A percentile compares a stretch with the other conserved stretches of the same genome.
These are phyloP conservation scores for Crotalaria pallida DNA, from an alignment of 306 rosid species.

Conservation along the genomic window DNA sequence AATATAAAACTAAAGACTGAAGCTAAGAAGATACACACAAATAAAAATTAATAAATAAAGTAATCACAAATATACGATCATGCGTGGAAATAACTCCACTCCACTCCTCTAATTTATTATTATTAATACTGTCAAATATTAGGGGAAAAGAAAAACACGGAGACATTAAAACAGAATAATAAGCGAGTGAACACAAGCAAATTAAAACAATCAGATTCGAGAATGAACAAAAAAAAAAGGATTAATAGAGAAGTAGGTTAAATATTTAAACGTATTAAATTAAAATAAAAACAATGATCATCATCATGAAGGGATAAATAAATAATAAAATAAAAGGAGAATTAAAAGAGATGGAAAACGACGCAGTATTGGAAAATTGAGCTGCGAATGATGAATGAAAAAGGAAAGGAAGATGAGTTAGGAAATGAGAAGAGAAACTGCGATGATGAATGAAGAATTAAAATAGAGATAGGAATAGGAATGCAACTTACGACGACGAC, in stretches of 20 bases:
- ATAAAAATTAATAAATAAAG: not conserved
- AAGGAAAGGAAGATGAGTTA: no score
- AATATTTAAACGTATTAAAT: not conserved
- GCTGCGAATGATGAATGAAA: no score
- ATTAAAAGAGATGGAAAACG: not conserved
- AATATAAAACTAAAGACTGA: not conserved
- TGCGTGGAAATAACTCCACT: conserved; percentile 16
- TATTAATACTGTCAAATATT: not conserved
- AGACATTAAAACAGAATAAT: not conserved
- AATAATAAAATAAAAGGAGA: not conserved
- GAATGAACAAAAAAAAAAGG: not conserved
- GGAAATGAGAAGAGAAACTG: no score
- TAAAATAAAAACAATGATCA: not conserved
- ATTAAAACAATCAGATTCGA: conserved; percentile 1
- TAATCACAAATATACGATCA: not conserved
- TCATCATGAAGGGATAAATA: not conserved
- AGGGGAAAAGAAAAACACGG: not conserved
- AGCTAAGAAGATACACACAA: not conserved
- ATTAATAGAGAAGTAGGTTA: not conserved
- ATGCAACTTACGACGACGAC: not conserved
- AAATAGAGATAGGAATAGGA: conserved; percentile 20
- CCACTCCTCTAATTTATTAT: not conserved
- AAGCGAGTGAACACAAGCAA: not conserved
- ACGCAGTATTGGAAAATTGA: not conserved
- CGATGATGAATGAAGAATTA: no score